These are phyloP conservation scores for Cordyceps javanica DNA, from an alignment of 2,329 filamentous ascomycete species.

Conservation along the genomic window DNA sequence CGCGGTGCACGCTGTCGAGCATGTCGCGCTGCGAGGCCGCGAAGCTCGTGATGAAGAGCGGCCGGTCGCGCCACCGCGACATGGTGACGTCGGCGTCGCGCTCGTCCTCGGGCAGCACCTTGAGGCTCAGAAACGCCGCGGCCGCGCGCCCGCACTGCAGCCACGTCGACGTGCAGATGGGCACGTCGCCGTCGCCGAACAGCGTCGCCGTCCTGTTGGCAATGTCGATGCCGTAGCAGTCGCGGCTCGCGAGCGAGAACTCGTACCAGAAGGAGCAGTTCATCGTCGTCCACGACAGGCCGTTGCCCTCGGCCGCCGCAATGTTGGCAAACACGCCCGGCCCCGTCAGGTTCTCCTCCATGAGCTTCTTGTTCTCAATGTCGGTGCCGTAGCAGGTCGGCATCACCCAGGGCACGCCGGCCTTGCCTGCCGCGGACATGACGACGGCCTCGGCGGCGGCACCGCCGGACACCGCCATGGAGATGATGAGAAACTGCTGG, in stretches of 20 bases:
- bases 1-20: slow-evolving; percentile 53
- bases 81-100: slow-evolving; percentile 27
- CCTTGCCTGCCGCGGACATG: slow-evolving; percentile 42
- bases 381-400: slow-evolving; percentile 40
- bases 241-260: slow-evolving; percentile 32
- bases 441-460: slow-evolving; percentile 38
- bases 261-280: slow-evolving; percentile 49
- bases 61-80: slow-evolving; percentile 38
- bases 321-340: slow-evolving; percentile 16
- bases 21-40: slow-evolving; percentile 57
- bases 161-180: slow-evolving; percentile 54
- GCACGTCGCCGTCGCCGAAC: slow-evolving; percentile 51
- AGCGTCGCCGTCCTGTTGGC: slow-evolving; percentile 34
- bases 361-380: slow-evolving; percentile 21
- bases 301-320: slow-evolving; percentile 34
- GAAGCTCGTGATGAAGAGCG: slow-evolving; percentile 51
- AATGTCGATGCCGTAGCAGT: slow-evolving; percentile 44
- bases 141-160: slow-evolving; percentile 51
- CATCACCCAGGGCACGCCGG: slow-evolving; percentile 45
- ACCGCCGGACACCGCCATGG: slow-evolving; percentile 35
- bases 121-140: slow-evolving; percentile 41
- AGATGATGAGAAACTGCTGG: slow-evolving; percentile 50
- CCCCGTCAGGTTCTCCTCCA: slow-evolving; percentile 24
- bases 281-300: slow-evolving; percentile 28
- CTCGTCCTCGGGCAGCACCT: slow-evolving; percentile 36